A percentile compares a stretch with the other conserved stretches of the same genome.
These are phyloP conservation scores for Neurospora discreta DNA, from an alignment of 495 filamentous ascomycete genomes.

Conservation along the genomic window DNA sequence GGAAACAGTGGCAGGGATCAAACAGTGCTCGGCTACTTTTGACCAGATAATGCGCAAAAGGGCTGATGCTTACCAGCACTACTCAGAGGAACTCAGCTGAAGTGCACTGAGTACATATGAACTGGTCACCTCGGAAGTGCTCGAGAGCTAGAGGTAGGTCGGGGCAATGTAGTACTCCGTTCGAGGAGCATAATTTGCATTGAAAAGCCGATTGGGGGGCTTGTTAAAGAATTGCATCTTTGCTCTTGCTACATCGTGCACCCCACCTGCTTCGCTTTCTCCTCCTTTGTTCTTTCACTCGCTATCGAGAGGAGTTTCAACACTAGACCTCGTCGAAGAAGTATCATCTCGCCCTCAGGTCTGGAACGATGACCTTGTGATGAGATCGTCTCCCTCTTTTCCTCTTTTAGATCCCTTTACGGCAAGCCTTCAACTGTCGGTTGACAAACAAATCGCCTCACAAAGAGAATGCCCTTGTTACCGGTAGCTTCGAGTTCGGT, in stretches of 20 bases:
- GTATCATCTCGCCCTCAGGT: neutral
- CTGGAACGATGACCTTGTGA: neutral
- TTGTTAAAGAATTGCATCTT: neutral
- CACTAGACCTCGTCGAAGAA: neutral
- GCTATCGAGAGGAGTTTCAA: neutral
- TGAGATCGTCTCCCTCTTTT: neutral
- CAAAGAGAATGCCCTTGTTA: neutral
- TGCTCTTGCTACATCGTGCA: neutral
- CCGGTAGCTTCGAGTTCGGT: neutral
- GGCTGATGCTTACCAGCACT: neutral
- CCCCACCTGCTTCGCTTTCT: neutral
- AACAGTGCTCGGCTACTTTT: neutral
- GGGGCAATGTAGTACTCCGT: neutral
- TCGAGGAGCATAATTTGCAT: neutral
- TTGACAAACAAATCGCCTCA: neutral
- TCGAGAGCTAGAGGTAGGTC: neutral
- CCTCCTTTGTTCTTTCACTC: neutral
- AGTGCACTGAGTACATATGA: neutral
- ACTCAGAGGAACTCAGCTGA: neutral
- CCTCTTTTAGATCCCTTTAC: neutral
- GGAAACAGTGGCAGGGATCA: neutral
- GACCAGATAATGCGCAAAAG: neutral
- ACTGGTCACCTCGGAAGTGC: neutral
- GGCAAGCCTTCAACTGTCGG: neutral
- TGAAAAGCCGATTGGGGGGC: neutral